Evolutionary conservation across 805 yeast species (phyloP).

Genomic region (Scheffersomyces amazonensis): DNA sequence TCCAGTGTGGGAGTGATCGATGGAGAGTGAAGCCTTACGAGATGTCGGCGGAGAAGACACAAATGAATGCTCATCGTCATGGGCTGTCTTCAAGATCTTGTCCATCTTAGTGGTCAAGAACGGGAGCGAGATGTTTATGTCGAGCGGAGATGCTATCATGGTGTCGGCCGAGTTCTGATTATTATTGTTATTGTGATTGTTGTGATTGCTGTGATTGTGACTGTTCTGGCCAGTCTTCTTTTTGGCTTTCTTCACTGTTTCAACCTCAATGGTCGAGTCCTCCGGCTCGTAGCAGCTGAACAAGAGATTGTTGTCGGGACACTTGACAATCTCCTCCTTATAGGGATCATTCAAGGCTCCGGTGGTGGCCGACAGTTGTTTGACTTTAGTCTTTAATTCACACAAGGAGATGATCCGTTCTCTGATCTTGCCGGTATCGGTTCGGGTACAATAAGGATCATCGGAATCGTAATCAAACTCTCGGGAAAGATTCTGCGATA

Average conservation of each 20-base stretch:
- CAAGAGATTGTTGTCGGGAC: constrained; percentile 59
- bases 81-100: constrained; percentile 22
- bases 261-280: not conserved
- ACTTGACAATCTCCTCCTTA: constrained; percentile 59
- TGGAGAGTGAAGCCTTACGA: constrained; percentile 24
- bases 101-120: constrained; percentile 38
- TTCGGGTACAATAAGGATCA: constrained; percentile 21
- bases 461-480: constrained; percentile 40
- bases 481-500: constrained; percentile 48
- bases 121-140: constrained; percentile 42
- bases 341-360: constrained; percentile 34
- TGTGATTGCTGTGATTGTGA: not conserved
- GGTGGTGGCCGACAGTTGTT: too few species aligned
- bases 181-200: not conserved
- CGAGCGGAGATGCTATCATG: constrained; percentile 42
- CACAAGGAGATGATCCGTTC: constrained; percentile 59
- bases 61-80: constrained; percentile 10
- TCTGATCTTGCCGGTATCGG: constrained; percentile 17
- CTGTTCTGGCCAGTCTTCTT: not conserved
- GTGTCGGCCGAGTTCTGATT: constrained; percentile 6
- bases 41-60: constrained; percentile 15
- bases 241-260: not conserved
- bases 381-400: constrained; percentile 58
- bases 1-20: constrained; percentile 3
- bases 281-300: constrained; percentile 50